Percentiles rank a stretch among this genome's conserved stretches.
Evolutionary conservation across 805 yeast genomes (phyloP).

Genomic region (Scheffersomyces amazonensis): DNA sequence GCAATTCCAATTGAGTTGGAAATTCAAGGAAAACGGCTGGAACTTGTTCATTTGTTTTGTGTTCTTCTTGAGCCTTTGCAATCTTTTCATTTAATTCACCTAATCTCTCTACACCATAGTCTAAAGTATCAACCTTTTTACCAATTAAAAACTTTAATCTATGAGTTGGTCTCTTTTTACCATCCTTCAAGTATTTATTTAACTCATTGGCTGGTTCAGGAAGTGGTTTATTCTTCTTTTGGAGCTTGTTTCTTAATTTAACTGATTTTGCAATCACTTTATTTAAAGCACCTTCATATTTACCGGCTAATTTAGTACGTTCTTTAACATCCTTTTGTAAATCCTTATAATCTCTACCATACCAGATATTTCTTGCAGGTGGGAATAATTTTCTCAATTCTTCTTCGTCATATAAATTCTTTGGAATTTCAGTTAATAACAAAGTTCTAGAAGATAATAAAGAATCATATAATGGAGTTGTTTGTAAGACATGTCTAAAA

Average conservation of each 20-base stretch:
- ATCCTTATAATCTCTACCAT: constrained; percentile 60
- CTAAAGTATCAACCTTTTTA: constrained; percentile 80
- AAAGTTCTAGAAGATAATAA: constrained; percentile 69
- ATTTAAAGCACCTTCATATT: constrained; percentile 66
- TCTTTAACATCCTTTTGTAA: constrained; percentile 57
- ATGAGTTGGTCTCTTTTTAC: constrained; percentile 78
- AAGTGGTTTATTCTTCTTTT: constrained; percentile 53
- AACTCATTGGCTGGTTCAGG: constrained; percentile 59
- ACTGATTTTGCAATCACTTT: constrained; percentile 58
- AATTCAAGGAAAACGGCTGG: constrained; percentile 82
- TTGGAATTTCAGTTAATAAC: constrained; percentile 66
- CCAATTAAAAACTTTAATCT: constrained; percentile 70
- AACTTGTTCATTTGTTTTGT: constrained; percentile 48
- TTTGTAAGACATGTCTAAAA: constrained; percentile 70
- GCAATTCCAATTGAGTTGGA: constrained; percentile 81
- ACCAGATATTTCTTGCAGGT: constrained; percentile 54
- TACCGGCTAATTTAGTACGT: constrained; percentile 56
- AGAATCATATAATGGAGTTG: constrained; percentile 71
- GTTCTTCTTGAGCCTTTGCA: constrained; percentile 50
- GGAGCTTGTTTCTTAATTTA: constrained; percentile 50
- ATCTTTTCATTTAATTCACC: constrained; percentile 71
- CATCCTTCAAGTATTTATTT: constrained; percentile 61
- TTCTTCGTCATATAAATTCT: constrained; percentile 43
- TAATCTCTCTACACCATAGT: constrained; percentile 64
- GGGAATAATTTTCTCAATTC: constrained; percentile 62